Conservation (phyloP, 352 stramenopile genomes). For the Phytopythium chamaehyphon region DNA sequence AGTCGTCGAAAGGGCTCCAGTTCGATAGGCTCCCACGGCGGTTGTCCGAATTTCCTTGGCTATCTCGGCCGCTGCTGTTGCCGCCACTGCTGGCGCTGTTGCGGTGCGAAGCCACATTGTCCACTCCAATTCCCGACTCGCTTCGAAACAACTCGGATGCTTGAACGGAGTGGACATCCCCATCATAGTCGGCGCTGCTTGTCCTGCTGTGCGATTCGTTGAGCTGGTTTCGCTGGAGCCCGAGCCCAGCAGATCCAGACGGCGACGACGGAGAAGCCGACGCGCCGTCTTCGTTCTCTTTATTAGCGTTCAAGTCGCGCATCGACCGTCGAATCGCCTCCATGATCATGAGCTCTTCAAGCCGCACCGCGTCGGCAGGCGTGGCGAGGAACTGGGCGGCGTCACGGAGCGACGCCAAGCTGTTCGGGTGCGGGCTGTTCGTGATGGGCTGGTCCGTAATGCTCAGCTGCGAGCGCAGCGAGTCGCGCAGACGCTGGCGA, state of each 20-base stretch:
- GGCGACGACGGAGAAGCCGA: slow-evolving; percentile 7
- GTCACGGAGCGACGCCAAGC: slow-evolving; percentile 31
- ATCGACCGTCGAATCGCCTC: slow-evolving; percentile 81
- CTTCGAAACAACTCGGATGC: slow-evolving; percentile 24
- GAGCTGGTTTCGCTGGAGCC: not conserved
- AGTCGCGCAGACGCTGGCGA: slow-evolving; percentile 64
- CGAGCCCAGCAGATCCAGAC: slow-evolving; percentile 1
- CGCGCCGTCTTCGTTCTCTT: slow-evolving; percentile 22
- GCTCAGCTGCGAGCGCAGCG: slow-evolving; percentile 64
- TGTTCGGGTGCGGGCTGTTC: slow-evolving; percentile 45
- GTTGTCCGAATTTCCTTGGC: not conserved
- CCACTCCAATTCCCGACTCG: slow-evolving; percentile 11
- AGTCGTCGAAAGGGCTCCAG: slow-evolving; percentile 28
- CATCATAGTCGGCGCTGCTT: slow-evolving; percentile 21
- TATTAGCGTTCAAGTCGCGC: slow-evolving; percentile 46
- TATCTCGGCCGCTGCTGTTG: not conserved
- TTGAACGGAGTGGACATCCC: slow-evolving; percentile 23
- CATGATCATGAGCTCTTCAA: slow-evolving; percentile 82
- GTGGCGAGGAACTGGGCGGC: slow-evolving; percentile 33
- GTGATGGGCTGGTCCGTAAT: slow-evolving; percentile 49
- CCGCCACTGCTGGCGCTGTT: not conserved
- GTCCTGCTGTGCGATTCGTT: slow-evolving; percentile 12
- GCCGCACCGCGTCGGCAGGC: slow-evolving; percentile 41
- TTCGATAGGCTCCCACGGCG: slow-evolving; percentile 10
- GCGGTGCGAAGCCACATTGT: not conserved